Evolutionary conservation across 2,329 filamentous ascomycete genomes (phyloP), one percentile per base, ranked within the genome.

Genomic region (Xylaria sp.): DNA sequence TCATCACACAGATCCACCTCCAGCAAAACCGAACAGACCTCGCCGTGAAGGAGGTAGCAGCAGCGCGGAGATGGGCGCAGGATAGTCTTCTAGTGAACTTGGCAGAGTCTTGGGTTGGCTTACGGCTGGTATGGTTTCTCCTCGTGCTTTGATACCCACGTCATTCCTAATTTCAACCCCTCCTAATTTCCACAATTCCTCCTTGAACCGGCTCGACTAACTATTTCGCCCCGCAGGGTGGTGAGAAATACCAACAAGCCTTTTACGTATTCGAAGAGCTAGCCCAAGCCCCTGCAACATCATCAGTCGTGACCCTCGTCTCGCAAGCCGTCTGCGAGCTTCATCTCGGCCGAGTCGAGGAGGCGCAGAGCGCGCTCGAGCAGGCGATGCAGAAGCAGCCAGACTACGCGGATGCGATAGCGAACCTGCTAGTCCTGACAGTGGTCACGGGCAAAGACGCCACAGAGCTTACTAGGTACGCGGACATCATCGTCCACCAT

Each of bases 241-340:
- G 94, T 74, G 94, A 97, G 75, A 96, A 93, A 80, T 98, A 98
- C 82, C 96, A 98, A 78, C 93, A 96, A 78, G 91, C 95, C 21
- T 98, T 97, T 82, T 98, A 99, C 85, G 95, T 98, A 69, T 98
- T 93, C 77, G 95, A 98, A 82, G 96, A 99, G 81, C 88, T 98
- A 58, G 95, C 96, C 4, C 93, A 97, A 78, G 91, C 93, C 32
- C 91, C 94, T 2, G 90, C 92, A 37, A 94, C 93, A 21, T 90
- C 93, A 58, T 93, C 93, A 18, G 86, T 91, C 61, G 86, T 90
- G 73, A 92, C 89, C 21, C 87, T 98, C 64, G 89, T 97, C 69
- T 91, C 93, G 23, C 96, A 98, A 83, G 95, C 94, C 29, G 90
- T 98, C 29, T 92, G 93, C 27, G 95, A 99, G 81, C 84, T 98